Percentiles rank a stretch among this genome's conserved stretches.
Evolutionary conservation across 1,284 basidiomycete species (phyloP).

Genomic region (Papiliotrema fonsecae): DNA sequence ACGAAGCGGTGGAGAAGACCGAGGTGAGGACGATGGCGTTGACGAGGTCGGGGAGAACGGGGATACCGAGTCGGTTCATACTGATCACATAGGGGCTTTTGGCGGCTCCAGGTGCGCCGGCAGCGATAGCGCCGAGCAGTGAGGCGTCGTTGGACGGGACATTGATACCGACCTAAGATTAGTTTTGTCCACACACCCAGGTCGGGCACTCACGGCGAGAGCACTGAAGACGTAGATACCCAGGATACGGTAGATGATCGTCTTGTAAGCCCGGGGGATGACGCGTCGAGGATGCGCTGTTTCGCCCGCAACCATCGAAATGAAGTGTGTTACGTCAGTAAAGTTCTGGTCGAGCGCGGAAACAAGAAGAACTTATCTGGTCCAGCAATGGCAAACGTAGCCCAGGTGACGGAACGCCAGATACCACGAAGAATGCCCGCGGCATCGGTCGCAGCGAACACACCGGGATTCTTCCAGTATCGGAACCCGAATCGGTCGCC

Average conservation of each 20-base stretch:
- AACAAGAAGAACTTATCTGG: too few species aligned
- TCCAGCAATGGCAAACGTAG: conserved; percentile 76
- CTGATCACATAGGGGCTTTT: conserved; percentile 71
- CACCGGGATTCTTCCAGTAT: conserved; percentile 68
- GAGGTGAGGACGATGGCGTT: conserved; percentile 59
- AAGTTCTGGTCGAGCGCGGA: too few species aligned
- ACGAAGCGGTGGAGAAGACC: conserved; percentile 80
- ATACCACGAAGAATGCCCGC: conserved; percentile 64
- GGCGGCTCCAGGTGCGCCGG: conserved; percentile 53
- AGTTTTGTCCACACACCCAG: too few species aligned
- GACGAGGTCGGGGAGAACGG: conserved; percentile 54
- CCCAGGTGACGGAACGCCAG: conserved; percentile 63
- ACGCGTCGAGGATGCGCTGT: conserved; percentile 65
- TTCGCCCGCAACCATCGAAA: conserved; percentile 59
- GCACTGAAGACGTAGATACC: conserved; percentile 58
- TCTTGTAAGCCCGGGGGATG: conserved; percentile 69
- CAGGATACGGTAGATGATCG: conserved; percentile 73
- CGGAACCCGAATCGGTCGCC: conserved; percentile 51
- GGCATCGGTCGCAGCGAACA: conserved; percentile 20
- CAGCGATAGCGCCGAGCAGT: conserved; percentile 7
- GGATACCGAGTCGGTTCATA: conserved; percentile 68
- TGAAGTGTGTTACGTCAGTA: too few species aligned
- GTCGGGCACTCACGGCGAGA: conserved; percentile 59
- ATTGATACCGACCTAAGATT: too few species aligned
- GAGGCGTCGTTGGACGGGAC: neutral